A percentile compares a stretch with the other conserved stretches of the same genome.
Evolutionary conservation across 352 stramenopile genomes (phyloP).

Genomic region (Pythium apleroticum): DNA sequence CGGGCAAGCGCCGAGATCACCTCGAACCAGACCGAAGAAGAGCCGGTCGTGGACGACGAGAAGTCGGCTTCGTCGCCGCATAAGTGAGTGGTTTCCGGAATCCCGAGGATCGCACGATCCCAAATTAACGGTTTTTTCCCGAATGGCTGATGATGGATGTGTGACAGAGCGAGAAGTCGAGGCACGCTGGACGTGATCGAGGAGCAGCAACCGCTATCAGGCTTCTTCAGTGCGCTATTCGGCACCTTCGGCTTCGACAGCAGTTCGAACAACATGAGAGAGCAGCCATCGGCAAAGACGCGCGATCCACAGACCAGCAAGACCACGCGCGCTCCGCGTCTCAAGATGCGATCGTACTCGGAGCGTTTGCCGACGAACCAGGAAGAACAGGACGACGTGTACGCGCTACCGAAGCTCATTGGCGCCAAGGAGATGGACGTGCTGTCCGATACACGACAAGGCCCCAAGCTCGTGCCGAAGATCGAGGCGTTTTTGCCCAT

Average conservation of each 20-base stretch:
- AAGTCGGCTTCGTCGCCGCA: background rate
- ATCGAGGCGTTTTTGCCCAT: constrained; percentile 56
- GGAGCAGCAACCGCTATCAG: constrained; percentile 13
- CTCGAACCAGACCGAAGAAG: constrained; percentile 22
- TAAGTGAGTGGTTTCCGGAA: constrained; percentile 12
- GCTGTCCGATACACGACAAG: constrained; percentile 41
- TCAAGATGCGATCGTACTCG: constrained; percentile 40
- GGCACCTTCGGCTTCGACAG: background rate
- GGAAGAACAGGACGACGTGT: constrained; percentile 34
- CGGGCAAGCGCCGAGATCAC: constrained; percentile 3
- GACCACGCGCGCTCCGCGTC: background rate
- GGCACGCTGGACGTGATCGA: constrained; percentile 17
- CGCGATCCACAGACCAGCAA: background rate
- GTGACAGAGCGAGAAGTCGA: constrained; percentile 13
- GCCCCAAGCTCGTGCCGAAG: constrained; percentile 50
- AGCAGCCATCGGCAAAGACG: background rate
- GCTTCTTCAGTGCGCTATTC: constrained; percentile 24
- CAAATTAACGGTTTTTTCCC: constrained; percentile 8
- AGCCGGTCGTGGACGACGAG: constrained; percentile 20
- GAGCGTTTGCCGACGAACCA: constrained; percentile 29
- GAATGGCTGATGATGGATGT: background rate
- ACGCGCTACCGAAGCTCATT: constrained; percentile 47
- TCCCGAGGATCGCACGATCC: background rate
- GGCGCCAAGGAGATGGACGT: constrained; percentile 45
- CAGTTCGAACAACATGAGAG: constrained; percentile 4